Conservation (phyloP, 1,284 basidiomycete species). For the Marasmius oreades region DNA sequence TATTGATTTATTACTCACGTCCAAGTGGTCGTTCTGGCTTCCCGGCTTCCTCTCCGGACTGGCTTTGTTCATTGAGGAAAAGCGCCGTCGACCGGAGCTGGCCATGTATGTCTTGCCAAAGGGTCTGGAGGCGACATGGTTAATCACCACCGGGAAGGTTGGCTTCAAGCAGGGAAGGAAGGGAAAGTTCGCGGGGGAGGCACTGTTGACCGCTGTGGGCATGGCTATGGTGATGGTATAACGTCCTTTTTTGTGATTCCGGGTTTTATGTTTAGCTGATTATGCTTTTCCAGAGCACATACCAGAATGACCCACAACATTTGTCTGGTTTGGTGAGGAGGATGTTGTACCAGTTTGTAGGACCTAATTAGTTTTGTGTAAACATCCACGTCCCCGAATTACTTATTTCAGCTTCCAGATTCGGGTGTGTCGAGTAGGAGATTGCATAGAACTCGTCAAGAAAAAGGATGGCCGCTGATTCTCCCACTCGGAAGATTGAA, state of each 20-base stretch:
- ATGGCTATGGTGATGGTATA: slow-evolving; percentile 91
- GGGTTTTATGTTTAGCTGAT: background rate
- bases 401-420: no score
- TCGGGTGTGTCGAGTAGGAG: no score
- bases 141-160: slow-evolving; percentile 71
- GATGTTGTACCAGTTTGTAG: slow-evolving; percentile 90
- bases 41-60: slow-evolving; percentile 77
- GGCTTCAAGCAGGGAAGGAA: slow-evolving; percentile 64
- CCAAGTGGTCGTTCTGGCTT: slow-evolving; percentile 72
- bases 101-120: slow-evolving; percentile 97
- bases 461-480: no score
- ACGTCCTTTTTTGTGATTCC: slow-evolving; percentile 12
- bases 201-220: slow-evolving; percentile 58
- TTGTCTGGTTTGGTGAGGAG: slow-evolving; percentile 84
- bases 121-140: slow-evolving; percentile 86
- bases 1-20: slow-evolving; percentile 55
- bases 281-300: slow-evolving; percentile 26
- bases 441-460: no score
- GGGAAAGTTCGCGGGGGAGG: slow-evolving; percentile 53
- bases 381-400: no score
- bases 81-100: slow-evolving; percentile 75
- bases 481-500: no score
- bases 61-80: slow-evolving; percentile 86
- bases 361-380: slow-evolving; percentile 58
- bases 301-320: slow-evolving; percentile 84